Percentiles rank a stretch among this genome's conserved stretches.
Conservation (phyloP, 371 early-diverging fungal genomes). For the Syncephalastrum contaminatum region DNA sequence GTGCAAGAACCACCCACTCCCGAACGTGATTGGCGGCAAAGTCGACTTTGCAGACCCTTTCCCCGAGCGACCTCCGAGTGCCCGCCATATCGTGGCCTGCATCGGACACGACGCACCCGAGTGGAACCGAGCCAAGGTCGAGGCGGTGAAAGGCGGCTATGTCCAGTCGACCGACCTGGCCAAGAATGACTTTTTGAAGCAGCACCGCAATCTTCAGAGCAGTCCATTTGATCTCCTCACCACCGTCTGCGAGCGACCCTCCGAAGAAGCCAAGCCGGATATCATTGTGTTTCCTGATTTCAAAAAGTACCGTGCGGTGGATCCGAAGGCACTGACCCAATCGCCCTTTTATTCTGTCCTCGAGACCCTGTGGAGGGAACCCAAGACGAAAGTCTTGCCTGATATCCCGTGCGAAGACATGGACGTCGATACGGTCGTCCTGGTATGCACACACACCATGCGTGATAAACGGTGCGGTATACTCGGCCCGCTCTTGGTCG, state of each 20-base stretch:
- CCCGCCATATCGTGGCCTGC: slow-evolving; percentile 44
- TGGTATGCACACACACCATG: slow-evolving; percentile 46
- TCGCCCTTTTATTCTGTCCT: slow-evolving; percentile 18
- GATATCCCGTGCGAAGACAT: slow-evolving; percentile 10
- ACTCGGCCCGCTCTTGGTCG: slow-evolving; percentile 39
- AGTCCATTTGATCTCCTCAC: slow-evolving; percentile 11
- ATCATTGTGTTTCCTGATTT: slow-evolving; percentile 45
- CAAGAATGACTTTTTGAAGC: slow-evolving; percentile 4
- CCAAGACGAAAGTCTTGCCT: slow-evolving; percentile 9
- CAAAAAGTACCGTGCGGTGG: slow-evolving; percentile 19
- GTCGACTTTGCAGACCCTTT: slow-evolving; percentile 37
- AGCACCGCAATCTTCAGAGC: slow-evolving; percentile 1
- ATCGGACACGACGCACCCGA: slow-evolving; percentile 40
- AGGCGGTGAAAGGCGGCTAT: slow-evolving; percentile 26
- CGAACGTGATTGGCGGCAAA: slow-evolving; percentile 38
- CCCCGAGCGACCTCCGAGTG: slow-evolving; percentile 3
- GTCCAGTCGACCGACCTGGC: slow-evolving; percentile 6
- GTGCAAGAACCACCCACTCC: slow-evolving; percentile 44
- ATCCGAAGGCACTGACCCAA: slow-evolving; percentile 5
- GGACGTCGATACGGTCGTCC: slow-evolving; percentile 31
- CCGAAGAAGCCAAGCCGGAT: slow-evolving; percentile 23
- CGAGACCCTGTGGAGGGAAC: slow-evolving; percentile 27
- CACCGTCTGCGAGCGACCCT: slow-evolving; percentile 29
- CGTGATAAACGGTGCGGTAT: slow-evolving; percentile 48
- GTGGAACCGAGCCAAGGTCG: slow-evolving; percentile 45